Conservation (phyloP, 2,329 filamentous ascomycete species). For the Phialocephala sp. region DNA sequence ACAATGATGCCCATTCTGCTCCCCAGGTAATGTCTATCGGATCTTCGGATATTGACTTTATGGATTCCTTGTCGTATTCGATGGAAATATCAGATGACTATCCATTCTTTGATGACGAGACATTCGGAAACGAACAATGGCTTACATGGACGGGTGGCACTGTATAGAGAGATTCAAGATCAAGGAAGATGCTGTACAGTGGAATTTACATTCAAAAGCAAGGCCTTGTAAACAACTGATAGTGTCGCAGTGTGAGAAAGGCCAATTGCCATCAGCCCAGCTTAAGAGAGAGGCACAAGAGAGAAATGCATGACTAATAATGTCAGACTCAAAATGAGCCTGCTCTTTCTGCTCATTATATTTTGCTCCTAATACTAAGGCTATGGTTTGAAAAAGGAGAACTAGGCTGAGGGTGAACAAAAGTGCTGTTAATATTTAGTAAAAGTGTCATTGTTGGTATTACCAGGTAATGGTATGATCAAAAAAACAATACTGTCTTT, state of each 20-base stretch:
- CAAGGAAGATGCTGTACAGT: not conserved
- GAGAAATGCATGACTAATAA: not conserved
- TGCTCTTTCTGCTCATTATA: not conserved
- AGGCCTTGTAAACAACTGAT: not conserved
- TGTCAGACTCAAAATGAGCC: not conserved
- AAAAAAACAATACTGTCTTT: not conserved
- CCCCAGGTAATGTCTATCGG: not conserved
- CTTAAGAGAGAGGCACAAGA: too few relatives aligned
- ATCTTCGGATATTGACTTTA: conserved; percentile 12
- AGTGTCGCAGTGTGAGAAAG: not conserved
- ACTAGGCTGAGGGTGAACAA: not conserved
- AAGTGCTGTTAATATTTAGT: too few relatives aligned
- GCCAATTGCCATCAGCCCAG: not conserved
- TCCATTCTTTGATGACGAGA: conserved; percentile 15
- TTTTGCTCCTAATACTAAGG: not conserved
- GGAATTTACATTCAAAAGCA: not conserved
- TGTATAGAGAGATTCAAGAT: not conserved
- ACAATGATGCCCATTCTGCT: not conserved
- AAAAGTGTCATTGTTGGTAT: not conserved
- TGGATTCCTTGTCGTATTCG: conserved; percentile 23
- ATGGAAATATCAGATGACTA: conserved; percentile 19
- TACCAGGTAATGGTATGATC: not conserved
- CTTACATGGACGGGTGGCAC: conserved; percentile 12
- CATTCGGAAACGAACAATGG: conserved; percentile 12
- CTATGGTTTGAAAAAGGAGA: not conserved